Percentiles rank a stretch among this genome's conserved stretches.
These are phyloP conservation scores for Prunus padus DNA, from an alignment of 306 rosid genomes.

Conservation along the genomic window DNA sequence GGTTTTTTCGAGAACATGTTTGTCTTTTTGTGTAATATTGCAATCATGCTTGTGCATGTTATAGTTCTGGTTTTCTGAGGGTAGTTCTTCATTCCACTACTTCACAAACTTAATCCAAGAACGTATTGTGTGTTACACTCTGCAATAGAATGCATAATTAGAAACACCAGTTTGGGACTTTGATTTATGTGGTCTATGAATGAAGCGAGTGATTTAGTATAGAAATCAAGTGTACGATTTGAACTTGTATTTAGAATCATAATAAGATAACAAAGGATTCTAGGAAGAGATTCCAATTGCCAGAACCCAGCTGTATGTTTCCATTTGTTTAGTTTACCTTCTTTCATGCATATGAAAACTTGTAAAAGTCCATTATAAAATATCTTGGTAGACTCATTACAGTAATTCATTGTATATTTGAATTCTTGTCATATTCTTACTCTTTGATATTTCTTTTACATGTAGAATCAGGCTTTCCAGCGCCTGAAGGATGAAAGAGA, in stretches of 20 bases:
- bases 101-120: constrained; percentile 1
- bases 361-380: neutral
- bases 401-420: constrained; percentile 13
- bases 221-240: constrained; percentile 4
- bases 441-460: constrained; percentile 20
- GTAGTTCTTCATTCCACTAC: neutral
- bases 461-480: constrained; percentile 50
- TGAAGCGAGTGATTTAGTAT: neutral
- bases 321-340: neutral
- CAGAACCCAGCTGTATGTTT: neutral
- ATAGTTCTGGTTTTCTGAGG: neutral
- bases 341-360: neutral
- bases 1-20: neutral
- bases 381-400: neutral
- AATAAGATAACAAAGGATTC: neutral
- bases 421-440: constrained; percentile 14
- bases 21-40: neutral
- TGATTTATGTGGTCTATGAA: neutral
- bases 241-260: neutral
- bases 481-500: constrained; percentile 85
- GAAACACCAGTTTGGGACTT: neutral
- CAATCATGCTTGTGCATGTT: neutral
- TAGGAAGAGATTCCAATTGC: neutral
- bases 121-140: neutral
- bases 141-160: neutral